Conservation (phyloP, 208 protist species). For the Kentomonas sorsogonicus region DNA sequence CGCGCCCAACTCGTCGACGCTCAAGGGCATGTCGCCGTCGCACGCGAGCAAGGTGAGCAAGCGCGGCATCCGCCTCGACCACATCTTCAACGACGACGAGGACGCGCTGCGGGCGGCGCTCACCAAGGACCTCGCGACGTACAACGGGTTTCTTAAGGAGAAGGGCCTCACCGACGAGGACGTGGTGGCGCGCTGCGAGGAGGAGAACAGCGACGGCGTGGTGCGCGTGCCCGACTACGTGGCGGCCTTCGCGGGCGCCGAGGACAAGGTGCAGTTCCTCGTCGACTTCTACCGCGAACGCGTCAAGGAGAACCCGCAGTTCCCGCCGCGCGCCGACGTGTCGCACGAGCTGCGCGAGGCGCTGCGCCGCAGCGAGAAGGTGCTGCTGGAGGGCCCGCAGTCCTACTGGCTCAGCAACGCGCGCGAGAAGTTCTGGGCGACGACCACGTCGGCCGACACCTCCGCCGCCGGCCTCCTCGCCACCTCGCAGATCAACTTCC, state of each 20-base stretch:
- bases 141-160: slow-evolving; percentile 69
- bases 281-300: slow-evolving; percentile 66
- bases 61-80: slow-evolving; percentile 85
- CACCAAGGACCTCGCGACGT: slow-evolving; percentile 83
- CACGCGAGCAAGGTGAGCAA: slow-evolving; percentile 89
- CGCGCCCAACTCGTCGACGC: slow-evolving; percentile 78
- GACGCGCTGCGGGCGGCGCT: slow-evolving; percentile 51
- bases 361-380: slow-evolving; percentile 69
- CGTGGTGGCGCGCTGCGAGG: slow-evolving; percentile 63
- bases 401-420: slow-evolving; percentile 92
- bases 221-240: slow-evolving; percentile 76
- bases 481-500: slow-evolving; percentile 82
- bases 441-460: slow-evolving; percentile 87
- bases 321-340: slow-evolving; percentile 81
- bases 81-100: slow-evolving; percentile 90
- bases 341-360: slow-evolving; percentile 70
- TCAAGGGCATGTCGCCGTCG: slow-evolving; percentile 89
- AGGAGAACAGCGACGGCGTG: slow-evolving; percentile 84
- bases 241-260: slow-evolving; percentile 66
- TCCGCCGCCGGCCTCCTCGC: slow-evolving; percentile 78
- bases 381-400: slow-evolving; percentile 88
- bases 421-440: slow-evolving; percentile 90
- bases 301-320: slow-evolving; percentile 70
- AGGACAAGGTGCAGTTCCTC: slow-evolving; percentile 81
- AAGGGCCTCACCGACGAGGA: slow-evolving; percentile 70